Percentiles rank a stretch among this genome's conserved stretches.
Evolutionary conservation across 1,284 basidiomycete species (phyloP).

Genomic region (Xanthoconium separans): DNA sequence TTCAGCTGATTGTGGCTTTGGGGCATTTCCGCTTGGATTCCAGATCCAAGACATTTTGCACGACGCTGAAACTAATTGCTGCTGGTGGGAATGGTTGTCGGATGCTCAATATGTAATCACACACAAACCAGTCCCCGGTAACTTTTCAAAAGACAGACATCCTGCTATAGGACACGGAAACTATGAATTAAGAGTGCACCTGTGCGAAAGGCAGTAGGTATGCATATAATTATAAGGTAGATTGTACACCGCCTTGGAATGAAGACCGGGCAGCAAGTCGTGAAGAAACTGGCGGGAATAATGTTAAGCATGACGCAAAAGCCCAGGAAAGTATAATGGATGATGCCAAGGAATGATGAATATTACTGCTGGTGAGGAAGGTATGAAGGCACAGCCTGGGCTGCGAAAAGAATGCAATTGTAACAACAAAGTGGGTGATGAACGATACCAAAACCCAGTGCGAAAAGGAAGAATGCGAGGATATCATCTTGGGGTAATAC

Average conservation of each 20-base stretch:
- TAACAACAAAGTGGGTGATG: slow-evolving; percentile 27
- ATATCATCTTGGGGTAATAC: slow-evolving; percentile 30
- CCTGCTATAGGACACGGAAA: slow-evolving; percentile 25
- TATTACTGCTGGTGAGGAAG: slow-evolving; percentile 32
- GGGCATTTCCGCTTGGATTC: slow-evolving; percentile 26
- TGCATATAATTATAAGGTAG: slow-evolving; percentile 36
- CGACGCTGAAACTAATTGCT: not conserved
- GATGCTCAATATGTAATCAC: not conserved
- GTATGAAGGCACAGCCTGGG: slow-evolving; percentile 29
- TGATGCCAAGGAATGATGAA: slow-evolving; percentile 30
- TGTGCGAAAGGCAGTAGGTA: slow-evolving; percentile 35
- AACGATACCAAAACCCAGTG: slow-evolving; percentile 26
- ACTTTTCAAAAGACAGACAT: slow-evolving; percentile 10
- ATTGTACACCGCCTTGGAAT: slow-evolving; percentile 33
- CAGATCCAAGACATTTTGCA: slow-evolving; percentile 33
- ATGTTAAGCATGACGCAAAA: slow-evolving; percentile 27
- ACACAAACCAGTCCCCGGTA: not conserved
- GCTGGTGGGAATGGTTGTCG: not conserved
- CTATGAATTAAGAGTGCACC: slow-evolving; percentile 34
- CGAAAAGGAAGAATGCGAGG: slow-evolving; percentile 22
- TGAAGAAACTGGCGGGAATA: slow-evolving; percentile 19
- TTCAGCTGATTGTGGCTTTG: slow-evolving; percentile 19
- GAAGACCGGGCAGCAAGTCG: slow-evolving; percentile 22
- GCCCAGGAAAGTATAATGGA: slow-evolving; percentile 27
- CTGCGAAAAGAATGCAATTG: slow-evolving; percentile 21